Conservation (phyloP, 345 rosid species). For the Cardamine resedifolia region DNA sequence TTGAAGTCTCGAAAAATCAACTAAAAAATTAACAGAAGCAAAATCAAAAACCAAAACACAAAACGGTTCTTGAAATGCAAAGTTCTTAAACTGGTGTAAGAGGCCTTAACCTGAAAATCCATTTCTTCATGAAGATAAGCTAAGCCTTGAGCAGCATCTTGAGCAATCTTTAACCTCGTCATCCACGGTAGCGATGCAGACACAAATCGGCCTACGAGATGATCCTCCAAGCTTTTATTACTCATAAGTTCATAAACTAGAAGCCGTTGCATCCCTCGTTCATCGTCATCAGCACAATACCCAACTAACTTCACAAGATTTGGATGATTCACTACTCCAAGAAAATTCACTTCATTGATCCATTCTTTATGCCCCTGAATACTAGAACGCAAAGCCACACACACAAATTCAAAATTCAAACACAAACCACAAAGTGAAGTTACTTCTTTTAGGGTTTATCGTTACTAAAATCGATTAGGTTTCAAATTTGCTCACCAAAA, state of each 20-base stretch:
- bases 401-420: conserved; percentile 19
- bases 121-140: conserved; percentile 96
- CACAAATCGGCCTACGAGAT: conserved; percentile 52
- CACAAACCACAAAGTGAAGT: background rate
- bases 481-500: background rate
- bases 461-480: no score
- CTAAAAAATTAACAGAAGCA: conserved; percentile 40
- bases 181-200: conserved; percentile 65
- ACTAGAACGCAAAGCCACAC: conserved; percentile 52
- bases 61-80: background rate
- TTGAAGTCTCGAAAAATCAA: conserved; percentile 91
- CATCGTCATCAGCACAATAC: conserved; percentile 92
- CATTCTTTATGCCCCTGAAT: conserved; percentile 99
- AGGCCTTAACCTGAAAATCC: conserved; percentile 75
- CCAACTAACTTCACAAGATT: conserved; percentile 91
- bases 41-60: background rate
- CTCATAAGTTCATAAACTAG: conserved; percentile 86
- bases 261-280: conserved; percentile 90
- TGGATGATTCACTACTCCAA: conserved; percentile 91
- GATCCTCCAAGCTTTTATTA: conserved; percentile 92
- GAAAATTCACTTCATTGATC: conserved; percentile 91
- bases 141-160: conserved; percentile 90
- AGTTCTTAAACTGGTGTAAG: background rate
- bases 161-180: conserved; percentile 72
- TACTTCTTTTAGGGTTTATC: background rate